Base-by-base conservation (phyloP, 73 alveolate species). In the Paramecium biaurelia region DNA sequence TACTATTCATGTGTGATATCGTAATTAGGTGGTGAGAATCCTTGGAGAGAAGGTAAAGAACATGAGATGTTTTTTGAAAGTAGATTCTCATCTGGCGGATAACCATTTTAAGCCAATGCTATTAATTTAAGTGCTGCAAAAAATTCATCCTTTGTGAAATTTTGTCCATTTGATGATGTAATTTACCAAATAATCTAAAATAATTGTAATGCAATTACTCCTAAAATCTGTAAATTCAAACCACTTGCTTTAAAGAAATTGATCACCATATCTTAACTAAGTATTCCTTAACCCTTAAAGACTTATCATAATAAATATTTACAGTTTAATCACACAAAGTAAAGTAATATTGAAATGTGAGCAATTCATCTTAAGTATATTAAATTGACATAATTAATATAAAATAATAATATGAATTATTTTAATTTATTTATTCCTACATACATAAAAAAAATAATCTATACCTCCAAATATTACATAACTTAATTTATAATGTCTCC, bases 81-180 rank as follows among this genome's bases (percentile, higher is more conserved):
- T 4, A 43, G 18, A 3, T 47, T 47, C 15, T 24, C 42, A 79
- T 79, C 90, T 18, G 32, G 63, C 6, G 9, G 43, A 79, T 79
- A 42, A 42, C 74, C 74, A 9, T 41, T 47, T 47, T 79, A 45
- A 6, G 76, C 90, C 43, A 79, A 79, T 20, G 90, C 70, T 0
- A 79, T 41, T 35, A 79, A 47, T 79, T 79, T 79, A 18, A 79
- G 74, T 0, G 90, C 70, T 20, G 90, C 90, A 47, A 42, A 79
- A 34, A 79, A 79, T 45, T 79, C 90, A 79, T 79, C 90, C 43
- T 79, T 79, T 2, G 90, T 43, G 32, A 74, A 74, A 20, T 20
- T 20, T 7, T 28, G 18, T 35, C 67, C 87, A 74, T 74, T 41
- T 5, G 67, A 21, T n/a, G 63, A 74, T 34, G 87, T 74, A 9